phyloP scores from a whole-genome alignment of 2,329 filamentous ascomycete genomes.

The Pestalotiopsis sp. region DNA sequence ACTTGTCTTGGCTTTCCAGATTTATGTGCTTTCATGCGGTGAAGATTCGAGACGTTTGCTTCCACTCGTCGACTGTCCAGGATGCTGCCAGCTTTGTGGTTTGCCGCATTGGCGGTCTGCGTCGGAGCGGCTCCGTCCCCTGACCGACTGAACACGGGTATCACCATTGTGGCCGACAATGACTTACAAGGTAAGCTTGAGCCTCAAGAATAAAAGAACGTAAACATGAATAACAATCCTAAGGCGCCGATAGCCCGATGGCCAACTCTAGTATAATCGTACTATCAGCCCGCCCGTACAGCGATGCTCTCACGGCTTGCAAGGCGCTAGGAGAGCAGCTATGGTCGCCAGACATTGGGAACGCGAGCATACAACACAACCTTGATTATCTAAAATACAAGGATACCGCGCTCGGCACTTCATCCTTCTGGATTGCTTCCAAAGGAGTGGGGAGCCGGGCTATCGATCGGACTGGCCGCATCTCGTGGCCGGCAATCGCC shows the following conservation, averaged over 20 bases:
- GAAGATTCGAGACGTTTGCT: neutral
- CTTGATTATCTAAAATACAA: constrained; percentile 39
- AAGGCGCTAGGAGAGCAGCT: constrained; percentile 40
- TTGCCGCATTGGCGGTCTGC: neutral
- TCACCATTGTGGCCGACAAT: constrained; percentile 41
- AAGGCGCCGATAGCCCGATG: constrained; percentile 34
- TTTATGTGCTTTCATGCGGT: neutral
- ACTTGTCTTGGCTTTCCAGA: neutral
- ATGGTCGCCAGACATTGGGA: constrained; percentile 32
- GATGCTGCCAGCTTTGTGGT: neutral
- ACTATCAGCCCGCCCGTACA: constrained; percentile 28
- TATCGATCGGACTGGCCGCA: constrained; percentile 28
- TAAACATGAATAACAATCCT: neutral
- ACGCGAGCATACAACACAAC: constrained; percentile 29
- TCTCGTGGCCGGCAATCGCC: constrained; percentile 18
- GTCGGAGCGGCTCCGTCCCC: constrained; percentile 30
- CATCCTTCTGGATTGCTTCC: constrained; percentile 39
- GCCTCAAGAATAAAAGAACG: neutral
- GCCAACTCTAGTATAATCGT: constrained; percentile 37
- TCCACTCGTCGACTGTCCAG: neutral
- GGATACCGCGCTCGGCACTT: constrained; percentile 20
- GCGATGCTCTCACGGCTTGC: constrained; percentile 33
- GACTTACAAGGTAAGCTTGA: constrained; percentile 37
- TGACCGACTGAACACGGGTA: constrained; percentile 33
- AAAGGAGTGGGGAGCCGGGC: constrained; percentile 21